These are phyloP conservation scores for Panaeolus papilionaceus DNA, from an alignment of 768 basidiomycete genomes.

Conservation along the genomic window DNA sequence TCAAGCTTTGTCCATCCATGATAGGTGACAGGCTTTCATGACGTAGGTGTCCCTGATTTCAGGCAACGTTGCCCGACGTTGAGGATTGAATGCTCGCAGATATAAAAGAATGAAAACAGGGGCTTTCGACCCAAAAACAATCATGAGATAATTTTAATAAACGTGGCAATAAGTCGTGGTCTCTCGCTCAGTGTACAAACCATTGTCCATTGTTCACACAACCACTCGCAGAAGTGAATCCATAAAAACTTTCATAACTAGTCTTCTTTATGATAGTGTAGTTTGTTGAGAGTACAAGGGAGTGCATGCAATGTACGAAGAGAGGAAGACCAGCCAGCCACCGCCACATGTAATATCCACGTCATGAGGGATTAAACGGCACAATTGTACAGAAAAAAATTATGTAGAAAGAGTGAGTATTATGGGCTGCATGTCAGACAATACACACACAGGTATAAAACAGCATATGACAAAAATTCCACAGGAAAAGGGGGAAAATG, in stretches of 20 bases:
- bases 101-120: neutral
- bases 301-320: neutral
- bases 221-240: neutral
- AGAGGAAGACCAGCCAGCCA: neutral
- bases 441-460: conserved; percentile 17
- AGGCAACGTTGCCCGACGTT: neutral
- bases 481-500: neutral
- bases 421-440: conserved; percentile 21
- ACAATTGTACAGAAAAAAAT: conserved; percentile 12
- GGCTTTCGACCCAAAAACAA: conserved; percentile 2
- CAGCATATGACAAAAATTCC: conserved; percentile 12
- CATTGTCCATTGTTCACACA: neutral
- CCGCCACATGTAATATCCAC: conserved; percentile 11
- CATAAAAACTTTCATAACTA: neutral
- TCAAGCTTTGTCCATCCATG: neutral
- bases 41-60: neutral
- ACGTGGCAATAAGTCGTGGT: neutral
- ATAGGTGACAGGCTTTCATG: neutral
- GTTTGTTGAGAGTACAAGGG: conserved; percentile 2
- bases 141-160: conserved; percentile 3
- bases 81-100: neutral
- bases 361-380: conserved; percentile 2
- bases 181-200: neutral
- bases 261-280: conserved; percentile 3
- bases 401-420: conserved; percentile 15